Percentiles rank a stretch among this genome's conserved stretches.
Evolutionary conservation across 352 stramenopile species (phyloP).

Genomic region (Phytophthora colocasiae): DNA sequence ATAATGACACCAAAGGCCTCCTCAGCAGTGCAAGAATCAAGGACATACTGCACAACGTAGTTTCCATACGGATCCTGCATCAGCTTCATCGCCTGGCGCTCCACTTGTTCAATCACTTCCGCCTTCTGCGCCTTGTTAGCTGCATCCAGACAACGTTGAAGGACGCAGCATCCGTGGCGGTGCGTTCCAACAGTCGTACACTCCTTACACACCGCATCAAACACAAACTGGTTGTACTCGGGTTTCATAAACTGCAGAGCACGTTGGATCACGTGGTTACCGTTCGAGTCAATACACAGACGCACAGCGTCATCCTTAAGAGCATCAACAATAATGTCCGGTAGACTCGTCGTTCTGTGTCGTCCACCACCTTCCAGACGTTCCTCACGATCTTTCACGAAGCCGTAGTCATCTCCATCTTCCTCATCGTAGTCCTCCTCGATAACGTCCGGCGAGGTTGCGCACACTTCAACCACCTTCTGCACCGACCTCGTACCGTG

Average conservation of each 20-base stretch:
- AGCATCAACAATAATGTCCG: conserved; percentile 95
- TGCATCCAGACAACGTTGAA: conserved; percentile 96
- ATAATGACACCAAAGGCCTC: conserved; percentile 85
- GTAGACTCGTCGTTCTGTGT: conserved; percentile 51
- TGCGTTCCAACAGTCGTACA: conserved; percentile 97
- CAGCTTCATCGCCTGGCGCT: conserved; percentile 97
- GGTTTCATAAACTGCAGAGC: conserved; percentile 95
- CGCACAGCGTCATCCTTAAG: conserved; percentile 94
- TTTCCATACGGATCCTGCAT: conserved; percentile 94
- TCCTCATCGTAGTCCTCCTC: conserved; percentile 57
- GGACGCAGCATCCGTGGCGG: conserved; percentile 97
- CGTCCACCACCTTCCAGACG: conserved; percentile 26
- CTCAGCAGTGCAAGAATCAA: conserved; percentile 87
- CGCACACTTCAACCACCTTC: conserved; percentile 98
- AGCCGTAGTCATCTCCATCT: conserved; percentile 47
- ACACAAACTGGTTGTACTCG: conserved; percentile 97
- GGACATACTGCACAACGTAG: conserved; percentile 93
- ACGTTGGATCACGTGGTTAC: conserved; percentile 98
- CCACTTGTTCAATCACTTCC: conserved; percentile 93
- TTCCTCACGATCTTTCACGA: conserved; percentile 22
- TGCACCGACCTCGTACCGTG: conserved; percentile 98
- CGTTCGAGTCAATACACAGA: conserved; percentile 98
- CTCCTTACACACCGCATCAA: conserved; percentile 95
- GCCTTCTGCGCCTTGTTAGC: conserved; percentile 89
- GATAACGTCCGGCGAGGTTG: conserved; percentile 73